Conservation (phyloP, 495 filamentous ascomycete genomes). For the Parathielavia appendiculata region DNA sequence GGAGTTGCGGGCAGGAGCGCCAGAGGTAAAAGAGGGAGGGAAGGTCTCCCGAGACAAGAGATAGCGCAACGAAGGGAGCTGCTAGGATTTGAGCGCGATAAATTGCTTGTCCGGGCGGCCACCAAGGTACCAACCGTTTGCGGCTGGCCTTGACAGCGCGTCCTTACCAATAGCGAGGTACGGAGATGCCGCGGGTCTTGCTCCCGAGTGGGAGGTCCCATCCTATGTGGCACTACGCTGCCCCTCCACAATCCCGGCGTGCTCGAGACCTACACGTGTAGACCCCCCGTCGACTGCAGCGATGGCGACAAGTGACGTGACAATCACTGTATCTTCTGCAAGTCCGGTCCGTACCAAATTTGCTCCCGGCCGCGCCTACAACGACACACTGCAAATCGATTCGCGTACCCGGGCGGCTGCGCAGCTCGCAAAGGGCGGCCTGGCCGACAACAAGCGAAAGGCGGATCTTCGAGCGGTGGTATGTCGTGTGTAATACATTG, state of each 20-base stretch:
- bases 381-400: background rate
- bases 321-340: slow-evolving; percentile 17
- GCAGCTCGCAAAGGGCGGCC: background rate
- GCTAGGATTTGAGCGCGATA: slow-evolving; percentile 33
- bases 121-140: slow-evolving; percentile 16
- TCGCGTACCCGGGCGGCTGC: slow-evolving; percentile 4
- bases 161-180: slow-evolving; percentile 26
- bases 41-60: slow-evolving; percentile 24
- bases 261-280: background rate
- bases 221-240: slow-evolving; percentile 24
- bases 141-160: slow-evolving; percentile 20
- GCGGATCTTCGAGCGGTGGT: slow-evolving; percentile 12
- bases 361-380: background rate
- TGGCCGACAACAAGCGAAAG: background rate
- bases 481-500: slow-evolving; percentile 22
- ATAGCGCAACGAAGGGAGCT: slow-evolving; percentile 23
- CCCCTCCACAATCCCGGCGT: slow-evolving; percentile 19
- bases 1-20: slow-evolving; percentile 5
- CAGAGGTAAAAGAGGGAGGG: slow-evolving; percentile 7
- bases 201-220: slow-evolving; percentile 22
- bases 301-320: slow-evolving; percentile 26
- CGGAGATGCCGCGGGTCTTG: slow-evolving; percentile 1
- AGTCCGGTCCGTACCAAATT: slow-evolving; percentile 11
- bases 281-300: slow-evolving; percentile 13
- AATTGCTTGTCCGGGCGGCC: slow-evolving; percentile 23